Conservation (phyloP, 495 filamentous ascomycete genomes). For the Niebla homalea region DNA sequence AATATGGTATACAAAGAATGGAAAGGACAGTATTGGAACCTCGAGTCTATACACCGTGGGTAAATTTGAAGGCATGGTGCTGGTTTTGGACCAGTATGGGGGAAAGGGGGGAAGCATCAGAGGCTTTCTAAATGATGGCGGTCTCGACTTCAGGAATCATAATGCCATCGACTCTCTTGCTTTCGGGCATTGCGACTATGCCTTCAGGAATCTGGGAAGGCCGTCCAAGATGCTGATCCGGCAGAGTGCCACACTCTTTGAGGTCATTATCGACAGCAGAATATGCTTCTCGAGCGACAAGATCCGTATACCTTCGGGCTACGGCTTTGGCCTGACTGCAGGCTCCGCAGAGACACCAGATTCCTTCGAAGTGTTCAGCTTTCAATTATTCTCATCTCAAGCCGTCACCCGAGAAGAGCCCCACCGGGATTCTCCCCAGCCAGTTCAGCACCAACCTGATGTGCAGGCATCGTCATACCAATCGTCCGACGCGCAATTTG, state of each 20-base stretch:
- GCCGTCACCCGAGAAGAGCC: conserved; percentile 20
- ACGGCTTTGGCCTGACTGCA: conserved; percentile 78
- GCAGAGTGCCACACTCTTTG: conserved; percentile 49
- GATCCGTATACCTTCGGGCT: conserved; percentile 63
- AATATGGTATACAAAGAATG: conserved; percentile 78
- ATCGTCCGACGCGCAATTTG: conserved; percentile 49
- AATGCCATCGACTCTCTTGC: conserved; percentile 70
- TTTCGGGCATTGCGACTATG: conserved; percentile 84
- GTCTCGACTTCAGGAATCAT: conserved; percentile 63
- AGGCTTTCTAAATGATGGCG: conserved; percentile 90
- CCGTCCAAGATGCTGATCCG: conserved; percentile 63
- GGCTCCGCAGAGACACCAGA: conserved; percentile 83
- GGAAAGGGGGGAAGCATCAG: conserved; percentile 69
- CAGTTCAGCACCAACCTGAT: conserved; percentile 22
- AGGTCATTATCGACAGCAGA: conserved; percentile 68
- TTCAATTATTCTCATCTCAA: conserved; percentile 39
- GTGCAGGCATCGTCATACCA: conserved; percentile 36
- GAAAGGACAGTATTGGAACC: conserved; percentile 46
- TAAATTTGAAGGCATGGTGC: conserved; percentile 72
- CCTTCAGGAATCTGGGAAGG: conserved; percentile 83
- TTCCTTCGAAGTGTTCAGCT: conserved; percentile 86
- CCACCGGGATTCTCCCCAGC: conserved; percentile 23
- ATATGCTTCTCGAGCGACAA: conserved; percentile 75
- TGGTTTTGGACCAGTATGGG: conserved; percentile 80
- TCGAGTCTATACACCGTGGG: conserved; percentile 71